Conservation (phyloP, 108 stramenopile genomes). For the Cyclotella baltica region DNA sequence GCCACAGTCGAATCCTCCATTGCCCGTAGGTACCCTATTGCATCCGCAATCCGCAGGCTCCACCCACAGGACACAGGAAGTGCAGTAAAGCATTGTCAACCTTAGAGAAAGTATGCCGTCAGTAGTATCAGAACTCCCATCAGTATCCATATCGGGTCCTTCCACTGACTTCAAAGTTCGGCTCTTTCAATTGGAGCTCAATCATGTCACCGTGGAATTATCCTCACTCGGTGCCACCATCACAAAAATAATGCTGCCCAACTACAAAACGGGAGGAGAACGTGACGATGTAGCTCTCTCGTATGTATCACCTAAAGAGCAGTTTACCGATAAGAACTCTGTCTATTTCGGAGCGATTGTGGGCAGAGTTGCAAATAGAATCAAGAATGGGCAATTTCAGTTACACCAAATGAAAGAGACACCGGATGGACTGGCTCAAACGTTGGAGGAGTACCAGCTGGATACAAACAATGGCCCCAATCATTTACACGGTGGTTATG, state of each 20-base stretch:
- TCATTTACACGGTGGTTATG: conserved; percentile 85
- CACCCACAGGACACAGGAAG: too few relatives aligned
- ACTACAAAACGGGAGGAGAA: conserved; percentile 9
- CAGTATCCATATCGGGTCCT: background rate
- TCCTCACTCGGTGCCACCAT: conserved; percentile 65
- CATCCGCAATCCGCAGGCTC: too few relatives aligned
- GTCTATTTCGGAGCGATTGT: conserved; percentile 75
- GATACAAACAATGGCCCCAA: conserved; percentile 82
- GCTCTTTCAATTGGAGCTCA: conserved; percentile 36
- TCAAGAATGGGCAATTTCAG: conserved; percentile 66
- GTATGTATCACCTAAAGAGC: conserved; percentile 55
- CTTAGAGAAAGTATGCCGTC: too few relatives aligned
- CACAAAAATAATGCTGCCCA: conserved; percentile 56
- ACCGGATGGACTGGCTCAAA: conserved; percentile 1
- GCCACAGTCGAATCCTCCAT: too few relatives aligned
- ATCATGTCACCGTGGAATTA: conserved; percentile 50
- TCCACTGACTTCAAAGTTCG: conserved; percentile 8
- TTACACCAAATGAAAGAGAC: conserved; percentile 37
- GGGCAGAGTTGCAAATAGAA: conserved; percentile 91
- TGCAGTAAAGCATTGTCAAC: too few relatives aligned
- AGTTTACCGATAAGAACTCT: conserved; percentile 58
- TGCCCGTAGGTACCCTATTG: too few relatives aligned
- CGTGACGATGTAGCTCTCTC: conserved; percentile 73
- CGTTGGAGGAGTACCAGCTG: conserved; percentile 53
- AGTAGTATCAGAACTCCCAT: conserved; percentile 22